A percentile compares a stretch with the other conserved stretches of the same genome.
Evolutionary conservation across 176 grass and related monocot genomes (phyloP).

Genomic region (Paspalum notatum): DNA sequence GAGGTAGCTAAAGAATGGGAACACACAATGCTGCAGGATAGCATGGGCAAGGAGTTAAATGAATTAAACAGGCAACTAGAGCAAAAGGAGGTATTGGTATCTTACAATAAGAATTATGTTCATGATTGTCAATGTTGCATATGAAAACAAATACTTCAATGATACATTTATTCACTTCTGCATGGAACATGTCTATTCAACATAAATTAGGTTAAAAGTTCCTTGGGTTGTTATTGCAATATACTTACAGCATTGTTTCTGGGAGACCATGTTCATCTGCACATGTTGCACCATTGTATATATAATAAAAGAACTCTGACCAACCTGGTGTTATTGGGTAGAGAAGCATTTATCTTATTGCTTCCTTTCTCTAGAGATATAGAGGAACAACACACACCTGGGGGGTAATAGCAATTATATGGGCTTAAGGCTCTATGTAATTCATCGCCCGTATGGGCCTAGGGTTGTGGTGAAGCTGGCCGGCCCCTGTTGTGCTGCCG

Average conservation of each 20-base stretch:
- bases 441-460: no score
- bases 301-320: neutral
- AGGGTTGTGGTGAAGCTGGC: no score
- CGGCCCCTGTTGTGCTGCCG: no score
- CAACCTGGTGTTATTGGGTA: neutral
- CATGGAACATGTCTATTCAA: neutral
- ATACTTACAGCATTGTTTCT: conserved; percentile 7
- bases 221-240: neutral
- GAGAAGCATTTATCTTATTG: no score
- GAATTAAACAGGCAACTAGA: conserved; percentile 93
- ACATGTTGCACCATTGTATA: conserved; percentile 7
- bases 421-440: no score
- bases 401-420: no score
- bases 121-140: neutral
- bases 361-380: no score
- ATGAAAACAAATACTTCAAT: conserved; percentile 16
- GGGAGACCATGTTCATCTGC: neutral
- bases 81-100: conserved; percentile 83
- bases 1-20: conserved; percentile 97
- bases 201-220: neutral
- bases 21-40: conserved; percentile 92
- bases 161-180: conserved; percentile 32
- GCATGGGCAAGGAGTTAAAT: conserved; percentile 92
- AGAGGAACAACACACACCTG: no score
- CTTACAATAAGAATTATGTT: conserved; percentile 10